phyloP scores from a whole-genome alignment of 768 basidiomycete genomes.

The Phylloporus arenicola region DNA sequence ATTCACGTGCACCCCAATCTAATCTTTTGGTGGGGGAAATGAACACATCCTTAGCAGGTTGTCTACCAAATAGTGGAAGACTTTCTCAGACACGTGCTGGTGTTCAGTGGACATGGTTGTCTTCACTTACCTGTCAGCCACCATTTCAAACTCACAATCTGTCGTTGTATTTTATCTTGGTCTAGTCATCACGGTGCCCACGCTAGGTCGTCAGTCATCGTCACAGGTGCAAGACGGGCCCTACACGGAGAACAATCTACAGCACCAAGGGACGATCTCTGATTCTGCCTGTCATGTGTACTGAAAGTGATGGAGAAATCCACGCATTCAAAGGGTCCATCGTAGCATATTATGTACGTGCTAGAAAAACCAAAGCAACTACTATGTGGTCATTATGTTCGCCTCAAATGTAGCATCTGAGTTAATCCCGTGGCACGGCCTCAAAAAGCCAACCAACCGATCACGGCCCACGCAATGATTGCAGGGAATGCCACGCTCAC shows the following conservation, averaged over 20 bases:
- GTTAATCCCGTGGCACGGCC: not conserved
- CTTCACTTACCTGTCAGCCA: too few species aligned
- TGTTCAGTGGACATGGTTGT: not conserved
- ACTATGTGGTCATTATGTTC: not conserved
- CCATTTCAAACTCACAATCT: too few species aligned
- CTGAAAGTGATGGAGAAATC: not conserved
- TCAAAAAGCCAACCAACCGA: conserved; percentile 28
- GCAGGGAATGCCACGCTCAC: conserved; percentile 29
- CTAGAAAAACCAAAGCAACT: not conserved
- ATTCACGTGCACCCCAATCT: not conserved
- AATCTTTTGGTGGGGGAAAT: not conserved
- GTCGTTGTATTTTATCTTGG: too few species aligned
- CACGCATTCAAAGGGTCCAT: not conserved
- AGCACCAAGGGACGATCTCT: too few species aligned
- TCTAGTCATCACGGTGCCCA: too few species aligned
- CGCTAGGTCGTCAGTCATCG: too few species aligned
- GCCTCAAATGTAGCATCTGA: not conserved
- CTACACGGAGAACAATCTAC: too few species aligned
- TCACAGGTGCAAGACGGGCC: too few species aligned
- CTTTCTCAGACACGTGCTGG: not conserved
- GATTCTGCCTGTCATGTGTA: too few species aligned
- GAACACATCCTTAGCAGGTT: not conserved
- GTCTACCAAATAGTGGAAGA: not conserved
- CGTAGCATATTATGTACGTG: not conserved
- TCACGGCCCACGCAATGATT: conserved; percentile 19